Base-by-base conservation (phyloP, 805 yeast species). In the Candida dendrica region DNA sequence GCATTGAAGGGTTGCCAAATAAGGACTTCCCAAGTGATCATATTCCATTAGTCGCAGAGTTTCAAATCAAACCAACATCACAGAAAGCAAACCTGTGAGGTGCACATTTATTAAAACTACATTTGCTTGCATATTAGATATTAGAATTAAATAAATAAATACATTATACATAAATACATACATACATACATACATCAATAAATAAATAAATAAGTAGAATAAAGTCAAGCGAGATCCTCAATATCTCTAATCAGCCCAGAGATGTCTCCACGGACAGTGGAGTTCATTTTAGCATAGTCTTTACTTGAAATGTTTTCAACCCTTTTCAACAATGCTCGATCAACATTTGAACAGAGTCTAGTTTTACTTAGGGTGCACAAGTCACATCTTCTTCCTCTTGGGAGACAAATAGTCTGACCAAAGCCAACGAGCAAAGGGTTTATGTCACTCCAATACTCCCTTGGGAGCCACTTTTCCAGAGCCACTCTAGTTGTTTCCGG, bases 401-500 rank as follows among this genome's bases (percentile, higher is more conserved):
- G 84, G 9, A 79, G 72, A 57, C 97, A 90, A 3, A 90, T 73
- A 0, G 82, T 80, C 59, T 90, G 98, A 11, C 98, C 98, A 67
- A 89, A 90, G 4, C 98, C 97, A 8, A 90, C 98, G 6, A 91
- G 61, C 9, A 84, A 60, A 1, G 95, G 95, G 58, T 90, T 90
- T 34, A 91, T 79, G 43, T 86, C 95, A 10, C 71, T 67, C 98
- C 98, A 90, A 37, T 76, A 69, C 29, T 77, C 77, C 37, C 56
- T 61, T 0, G 95, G 90, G 10, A 90, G 63, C 93, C 95, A 85
- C 19, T 65, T 59, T 55, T 90, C 84, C 34, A 90, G 62, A 35
- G 72, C 79, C 24, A 66, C 53, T 18, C 98, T 62, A 0, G 95
- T 85, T 26, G 71, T 69, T 48, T 90, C 96, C 0, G 97, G 96